phyloP scores from a whole-genome alignment of 805 yeast genomes.

The Cyberlindnera maclurae region DNA sequence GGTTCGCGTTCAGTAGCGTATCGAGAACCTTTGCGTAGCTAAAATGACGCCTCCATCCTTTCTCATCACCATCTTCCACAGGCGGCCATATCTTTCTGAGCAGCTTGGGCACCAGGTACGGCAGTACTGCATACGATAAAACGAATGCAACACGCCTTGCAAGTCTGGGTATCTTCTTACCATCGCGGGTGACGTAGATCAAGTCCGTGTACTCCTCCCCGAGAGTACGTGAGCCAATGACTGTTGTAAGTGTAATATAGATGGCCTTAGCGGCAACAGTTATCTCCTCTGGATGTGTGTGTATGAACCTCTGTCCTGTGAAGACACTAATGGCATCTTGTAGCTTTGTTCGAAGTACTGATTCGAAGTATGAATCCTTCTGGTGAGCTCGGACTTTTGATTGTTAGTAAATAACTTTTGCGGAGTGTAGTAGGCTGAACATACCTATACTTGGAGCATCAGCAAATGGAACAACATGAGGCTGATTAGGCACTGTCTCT shows the following conservation, averaged over 20 bases:
- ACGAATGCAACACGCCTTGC: conserved; percentile 51
- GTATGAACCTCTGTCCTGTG: conserved; percentile 56
- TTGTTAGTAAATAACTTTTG: conserved; percentile 2
- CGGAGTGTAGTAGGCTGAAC: conserved; percentile 22
- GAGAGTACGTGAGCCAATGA: conserved; percentile 68
- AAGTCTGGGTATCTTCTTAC: conserved; percentile 40
- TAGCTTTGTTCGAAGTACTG: conserved; percentile 45
- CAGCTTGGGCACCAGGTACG: conserved; percentile 39
- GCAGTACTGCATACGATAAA: conserved; percentile 52
- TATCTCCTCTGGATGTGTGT: conserved; percentile 56
- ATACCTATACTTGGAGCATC: conserved; percentile 80
- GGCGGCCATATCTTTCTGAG: conserved; percentile 11
- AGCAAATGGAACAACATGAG: conserved; percentile 51
- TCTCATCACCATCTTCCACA: conserved; percentile 10
- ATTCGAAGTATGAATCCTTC: conserved; percentile 73
- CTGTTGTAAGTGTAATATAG: conserved; percentile 71
- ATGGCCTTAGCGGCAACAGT: conserved; percentile 48
- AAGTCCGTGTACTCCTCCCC: conserved; percentile 95
- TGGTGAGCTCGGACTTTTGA: conserved; percentile 72
- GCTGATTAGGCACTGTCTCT: neutral
- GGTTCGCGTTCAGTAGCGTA: conserved; percentile 55
- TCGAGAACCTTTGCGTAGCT: conserved; percentile 44
- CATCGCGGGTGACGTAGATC: conserved; percentile 50
- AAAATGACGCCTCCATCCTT: conserved; percentile 13
- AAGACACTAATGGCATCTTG: conserved; percentile 47